Base-by-base conservation (phyloP, 768 basidiomycete species). In the Tulasnella calospora region DNA sequence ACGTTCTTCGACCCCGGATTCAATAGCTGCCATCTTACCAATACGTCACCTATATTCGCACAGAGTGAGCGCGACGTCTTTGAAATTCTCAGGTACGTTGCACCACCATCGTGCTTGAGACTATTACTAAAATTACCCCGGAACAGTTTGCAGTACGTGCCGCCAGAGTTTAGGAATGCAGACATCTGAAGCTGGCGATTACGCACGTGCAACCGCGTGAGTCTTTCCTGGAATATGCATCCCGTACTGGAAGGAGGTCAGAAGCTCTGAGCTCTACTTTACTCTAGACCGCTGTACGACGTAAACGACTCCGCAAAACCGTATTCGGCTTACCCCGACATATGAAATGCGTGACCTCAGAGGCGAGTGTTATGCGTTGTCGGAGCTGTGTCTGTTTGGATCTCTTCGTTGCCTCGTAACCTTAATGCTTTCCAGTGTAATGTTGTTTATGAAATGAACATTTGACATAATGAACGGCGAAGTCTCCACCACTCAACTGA, bases 31-130 rank as follows among this genome's bases (percentile, higher is more conserved):
- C 88, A 91, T 76, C 86, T 89, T 23, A 88, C 88, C 73, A 91
- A 94, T 83, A 90, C 91, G 19, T 88, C 88, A 80, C 81, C 84
- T 1, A 88, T 90, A 79, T 85, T 86, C 74, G 91, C 92, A 3
- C 88, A 85, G 78, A 90, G 88, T 72, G 94, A 94, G 82, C 84
- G 88, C 80, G 92, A 93, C 41, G 90, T 93, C 0, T 95, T 95
- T 81, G 88, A 90, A 40, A 84, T 92, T 0, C 84, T 94, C 19
- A 92, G 90, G 0, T 83, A 19, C 2, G 46, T 13, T 46, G 12
- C 19, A 19, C 19, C 46, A 19, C n/a, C 46, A 46, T 46, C 12
- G 12, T 46, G 46, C 46, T 46, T 19, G 46, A 19, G 46, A 46
- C 46, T 46, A 6, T 46, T 46, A 46, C 46, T 46, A 8, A 46